Percentiles rank a stretch among this genome's conserved stretches.
These are phyloP conservation scores for Arabis hirsuta DNA, from an alignment of 345 rosid species.

Conservation along the genomic window DNA sequence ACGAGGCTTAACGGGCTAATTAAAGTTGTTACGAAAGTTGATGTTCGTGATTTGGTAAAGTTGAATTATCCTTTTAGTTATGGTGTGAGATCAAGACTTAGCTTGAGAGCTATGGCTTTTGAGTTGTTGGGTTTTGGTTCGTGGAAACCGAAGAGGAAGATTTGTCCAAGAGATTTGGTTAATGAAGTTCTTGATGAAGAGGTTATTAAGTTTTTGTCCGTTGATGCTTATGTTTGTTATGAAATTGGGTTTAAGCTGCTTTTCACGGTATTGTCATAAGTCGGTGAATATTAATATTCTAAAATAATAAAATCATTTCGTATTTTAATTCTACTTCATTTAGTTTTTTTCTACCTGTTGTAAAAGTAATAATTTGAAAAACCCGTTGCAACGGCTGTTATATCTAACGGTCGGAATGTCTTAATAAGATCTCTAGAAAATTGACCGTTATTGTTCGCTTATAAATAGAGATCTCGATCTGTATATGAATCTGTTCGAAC, in stretches of 20 bases:
- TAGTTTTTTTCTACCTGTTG: no score
- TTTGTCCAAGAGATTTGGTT: conserved; percentile 10
- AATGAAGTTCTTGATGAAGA: conserved; percentile 36
- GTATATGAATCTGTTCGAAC: no score
- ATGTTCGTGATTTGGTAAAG: conserved; percentile 35
- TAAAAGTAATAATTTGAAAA: no score
- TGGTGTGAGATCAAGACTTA: conserved; percentile 17
- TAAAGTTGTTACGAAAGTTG: conserved; percentile 25
- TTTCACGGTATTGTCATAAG: no score
- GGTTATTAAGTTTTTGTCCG: conserved; percentile 27
- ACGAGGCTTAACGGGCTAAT: not conserved
- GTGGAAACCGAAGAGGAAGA: conserved; percentile 27
- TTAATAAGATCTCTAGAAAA: no score
- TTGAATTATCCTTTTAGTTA: conserved; percentile 28
- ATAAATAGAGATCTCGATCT: no score
- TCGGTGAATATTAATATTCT: no score
- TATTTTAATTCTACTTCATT: no score
- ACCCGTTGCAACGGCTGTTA: no score
- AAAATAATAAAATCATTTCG: no score
- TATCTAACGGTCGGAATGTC: no score
- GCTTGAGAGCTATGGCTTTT: conserved; percentile 32
- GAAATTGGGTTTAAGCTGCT: conserved; percentile 20
- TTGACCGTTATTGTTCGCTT: no score
- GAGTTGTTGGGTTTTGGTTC: conserved; percentile 34
- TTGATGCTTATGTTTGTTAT: conserved; percentile 40